A percentile compares a stretch with the other conserved stretches of the same genome.
Evolutionary conservation across 352 stramenopile genomes (phyloP).

Genomic region (Pythium myriotylum): DNA sequence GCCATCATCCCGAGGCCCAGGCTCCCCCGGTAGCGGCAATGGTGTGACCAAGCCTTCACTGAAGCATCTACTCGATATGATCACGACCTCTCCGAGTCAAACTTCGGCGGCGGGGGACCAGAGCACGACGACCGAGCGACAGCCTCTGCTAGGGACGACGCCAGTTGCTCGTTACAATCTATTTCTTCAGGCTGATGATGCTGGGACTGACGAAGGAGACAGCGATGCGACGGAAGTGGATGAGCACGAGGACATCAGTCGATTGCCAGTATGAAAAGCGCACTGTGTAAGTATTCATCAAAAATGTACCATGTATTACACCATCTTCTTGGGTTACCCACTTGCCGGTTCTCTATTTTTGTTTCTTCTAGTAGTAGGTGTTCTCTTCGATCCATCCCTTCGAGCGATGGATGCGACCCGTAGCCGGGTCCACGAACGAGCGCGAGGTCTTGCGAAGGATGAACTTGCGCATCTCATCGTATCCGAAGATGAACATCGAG

Average conservation of each 20-base stretch:
- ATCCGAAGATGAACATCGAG: conserved; percentile 78
- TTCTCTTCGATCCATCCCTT: conserved; percentile 79
- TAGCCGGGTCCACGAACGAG: conserved; percentile 51
- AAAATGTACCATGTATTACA: neutral
- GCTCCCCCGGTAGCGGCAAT: neutral
- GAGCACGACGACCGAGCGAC: conserved; percentile 7
- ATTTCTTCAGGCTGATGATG: conserved; percentile 16
- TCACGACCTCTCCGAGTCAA: conserved; percentile 10
- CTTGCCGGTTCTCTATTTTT: neutral
- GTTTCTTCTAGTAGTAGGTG: conserved; percentile 72
- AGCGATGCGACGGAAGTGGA: conserved; percentile 27
- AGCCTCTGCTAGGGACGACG: conserved; percentile 22
- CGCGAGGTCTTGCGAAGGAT: conserved; percentile 73
- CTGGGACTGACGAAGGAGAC: conserved; percentile 3
- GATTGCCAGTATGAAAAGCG: neutral
- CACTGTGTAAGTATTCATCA: neutral
- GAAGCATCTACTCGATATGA: conserved; percentile 24
- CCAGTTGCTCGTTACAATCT: conserved; percentile 41
- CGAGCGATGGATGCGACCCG: conserved; percentile 54
- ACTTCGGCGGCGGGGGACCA: neutral
- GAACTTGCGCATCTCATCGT: conserved; percentile 90
- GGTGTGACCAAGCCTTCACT: conserved; percentile 18
- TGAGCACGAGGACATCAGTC: conserved; percentile 9
- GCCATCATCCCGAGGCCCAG: neutral
- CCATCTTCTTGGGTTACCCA: too few species aligned